Percentiles rank a stretch among this genome's conserved stretches.
Conservation (phyloP, 257 asterid species). For the Ballota nigra region DNA sequence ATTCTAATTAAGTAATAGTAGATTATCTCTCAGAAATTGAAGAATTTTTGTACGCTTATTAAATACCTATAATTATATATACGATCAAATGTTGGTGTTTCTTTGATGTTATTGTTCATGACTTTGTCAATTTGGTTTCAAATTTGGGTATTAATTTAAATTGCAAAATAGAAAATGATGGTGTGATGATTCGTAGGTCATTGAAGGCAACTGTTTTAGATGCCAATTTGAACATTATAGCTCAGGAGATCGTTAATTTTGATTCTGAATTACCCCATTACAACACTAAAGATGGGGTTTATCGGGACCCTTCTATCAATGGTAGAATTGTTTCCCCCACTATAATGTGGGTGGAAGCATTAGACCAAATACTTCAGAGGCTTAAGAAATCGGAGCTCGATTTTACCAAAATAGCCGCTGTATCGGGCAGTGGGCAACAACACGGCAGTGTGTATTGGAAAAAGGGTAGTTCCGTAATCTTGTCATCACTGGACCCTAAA, state of each 20-base stretch:
- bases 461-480: constrained; percentile 48
- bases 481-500: constrained; percentile 58
- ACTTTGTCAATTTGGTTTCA: neutral
- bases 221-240: constrained; percentile 60
- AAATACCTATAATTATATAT: neutral
- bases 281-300: constrained; percentile 86
- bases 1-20: neutral
- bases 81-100: neutral
- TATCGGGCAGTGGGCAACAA: constrained; percentile 98
- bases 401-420: constrained; percentile 63
- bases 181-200: constrained; percentile 52
- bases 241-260: constrained; percentile 68
- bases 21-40: neutral
- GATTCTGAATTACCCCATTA: constrained; percentile 81
- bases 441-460: constrained; percentile 99
- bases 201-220: constrained; percentile 86
- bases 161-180: neutral
- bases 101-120: neutral
- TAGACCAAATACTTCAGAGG: constrained; percentile 65
- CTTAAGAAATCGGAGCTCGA: constrained; percentile 61
- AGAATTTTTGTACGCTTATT: neutral
- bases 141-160: neutral
- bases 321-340: constrained; percentile 95
- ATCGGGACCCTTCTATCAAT: constrained; percentile 51
- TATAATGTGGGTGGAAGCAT: constrained; percentile 94